A percentile compares a stretch with the other conserved stretches of the same genome.
Evolutionary conservation across 257 asterid genomes (phyloP).

Genomic region (Solanum paucissectum): DNA sequence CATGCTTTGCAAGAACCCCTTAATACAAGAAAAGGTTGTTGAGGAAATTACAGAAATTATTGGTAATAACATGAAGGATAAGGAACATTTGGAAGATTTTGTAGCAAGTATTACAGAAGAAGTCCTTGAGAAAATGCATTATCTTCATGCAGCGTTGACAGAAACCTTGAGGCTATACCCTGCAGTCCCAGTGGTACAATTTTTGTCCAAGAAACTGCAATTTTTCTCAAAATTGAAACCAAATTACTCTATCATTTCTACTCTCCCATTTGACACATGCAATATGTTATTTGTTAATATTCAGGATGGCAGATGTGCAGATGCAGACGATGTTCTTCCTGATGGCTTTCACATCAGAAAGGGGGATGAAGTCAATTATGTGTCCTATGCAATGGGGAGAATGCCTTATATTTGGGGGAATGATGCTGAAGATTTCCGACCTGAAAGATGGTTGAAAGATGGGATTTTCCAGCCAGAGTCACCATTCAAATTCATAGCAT

Average conservation of each 20-base stretch:
- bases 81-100: slow-evolving; percentile 15
- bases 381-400: slow-evolving; percentile 70
- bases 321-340: slow-evolving; percentile 56
- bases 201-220: not conserved
- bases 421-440: slow-evolving; percentile 51
- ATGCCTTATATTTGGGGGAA: slow-evolving; percentile 67
- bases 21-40: slow-evolving; percentile 41
- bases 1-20: slow-evolving; percentile 47
- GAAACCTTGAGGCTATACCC: slow-evolving; percentile 76
- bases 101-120: slow-evolving; percentile 37
- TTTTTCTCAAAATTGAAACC: not conserved
- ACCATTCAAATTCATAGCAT: slow-evolving; percentile 66
- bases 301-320: slow-evolving; percentile 67
- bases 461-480: slow-evolving; percentile 56
- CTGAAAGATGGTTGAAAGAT: slow-evolving; percentile 65
- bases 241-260: not conserved
- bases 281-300: not conserved
- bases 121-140: slow-evolving; percentile 58
- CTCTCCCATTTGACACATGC: not conserved
- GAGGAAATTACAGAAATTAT: slow-evolving; percentile 21
- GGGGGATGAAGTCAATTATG: slow-evolving; percentile 53
- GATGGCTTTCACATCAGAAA: slow-evolving; percentile 52
- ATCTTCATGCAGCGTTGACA: slow-evolving; percentile 56
- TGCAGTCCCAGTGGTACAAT: slow-evolving; percentile 56
- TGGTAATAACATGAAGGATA: slow-evolving; percentile 1